A percentile compares a stretch with the other conserved stretches of the same genome.
Conservation (phyloP, 2,329 filamentous ascomycete genomes). For the Sphaceloma murrayae region DNA sequence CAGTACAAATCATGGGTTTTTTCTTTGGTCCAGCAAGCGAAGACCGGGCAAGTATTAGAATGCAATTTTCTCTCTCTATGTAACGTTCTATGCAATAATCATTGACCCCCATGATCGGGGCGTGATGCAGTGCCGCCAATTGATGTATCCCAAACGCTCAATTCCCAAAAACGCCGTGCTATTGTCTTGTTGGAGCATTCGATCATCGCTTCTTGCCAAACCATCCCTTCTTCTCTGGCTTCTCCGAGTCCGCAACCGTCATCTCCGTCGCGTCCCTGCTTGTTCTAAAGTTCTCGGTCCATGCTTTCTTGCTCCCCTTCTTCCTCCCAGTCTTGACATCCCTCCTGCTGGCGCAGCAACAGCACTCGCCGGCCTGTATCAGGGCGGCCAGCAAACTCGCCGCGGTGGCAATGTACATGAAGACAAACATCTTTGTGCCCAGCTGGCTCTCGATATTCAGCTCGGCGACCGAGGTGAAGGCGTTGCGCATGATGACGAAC, state of each 20-base stretch:
- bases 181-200: too few relatives aligned
- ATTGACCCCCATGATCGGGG: too few relatives aligned
- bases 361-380: constrained; percentile 66
- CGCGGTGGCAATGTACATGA: constrained; percentile 76
- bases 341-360: constrained; percentile 56
- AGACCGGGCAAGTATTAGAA: too few relatives aligned
- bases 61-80: too few relatives aligned
- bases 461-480: constrained; percentile 58
- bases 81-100: too few relatives aligned
- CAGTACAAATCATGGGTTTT: too few relatives aligned
- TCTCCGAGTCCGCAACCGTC: constrained; percentile 19
- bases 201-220: constrained; percentile 20
- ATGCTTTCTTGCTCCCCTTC: constrained; percentile 29
- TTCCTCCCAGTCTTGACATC: constrained; percentile 44
- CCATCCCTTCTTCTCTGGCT: constrained; percentile 15
- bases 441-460: constrained; percentile 67
- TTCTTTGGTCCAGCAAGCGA: too few relatives aligned
- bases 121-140: too few relatives aligned
- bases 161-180: too few relatives aligned
- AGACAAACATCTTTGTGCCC: constrained; percentile 66
- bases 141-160: too few relatives aligned
- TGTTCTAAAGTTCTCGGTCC: constrained; percentile 2
- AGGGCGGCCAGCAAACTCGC: constrained; percentile 58
- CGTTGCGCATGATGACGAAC: constrained; percentile 70
- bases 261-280: constrained; percentile 2